Evolutionary conservation across 495 filamentous ascomycete genomes (phyloP).

Genomic region (Penicillium tannophilum): DNA sequence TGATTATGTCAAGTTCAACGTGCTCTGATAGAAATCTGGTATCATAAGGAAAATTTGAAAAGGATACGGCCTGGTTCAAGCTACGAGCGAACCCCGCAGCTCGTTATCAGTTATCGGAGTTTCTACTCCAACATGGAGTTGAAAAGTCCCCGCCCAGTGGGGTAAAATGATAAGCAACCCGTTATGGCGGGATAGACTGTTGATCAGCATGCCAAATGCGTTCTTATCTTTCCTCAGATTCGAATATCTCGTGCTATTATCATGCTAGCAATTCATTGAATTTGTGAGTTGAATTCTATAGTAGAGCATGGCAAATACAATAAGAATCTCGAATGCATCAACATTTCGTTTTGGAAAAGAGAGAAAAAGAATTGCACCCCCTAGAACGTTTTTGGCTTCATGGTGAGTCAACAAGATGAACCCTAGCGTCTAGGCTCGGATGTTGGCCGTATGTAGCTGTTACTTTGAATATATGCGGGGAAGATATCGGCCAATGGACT

Average conservation of each 20-base stretch:
- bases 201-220: conserved; percentile 2
- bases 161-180: not conserved
- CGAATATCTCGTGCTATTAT: not conserved
- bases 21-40: not conserved
- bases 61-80: too few relatives aligned
- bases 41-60: not conserved
- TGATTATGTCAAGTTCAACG: not conserved
- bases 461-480: not conserved
- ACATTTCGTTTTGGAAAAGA: not conserved
- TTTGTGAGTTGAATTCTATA: too few relatives aligned
- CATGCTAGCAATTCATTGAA: too few relatives aligned
- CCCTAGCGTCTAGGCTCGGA: not conserved
- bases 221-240: not conserved
- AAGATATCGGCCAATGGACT: not conserved
- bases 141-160: not conserved
- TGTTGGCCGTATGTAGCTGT: not conserved
- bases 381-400: too few relatives aligned
- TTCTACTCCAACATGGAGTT: conserved; percentile 1
- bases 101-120: not conserved
- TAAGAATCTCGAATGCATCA: too few relatives aligned
- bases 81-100: not conserved
- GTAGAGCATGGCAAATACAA: too few relatives aligned
- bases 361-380: not conserved
- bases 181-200: not conserved
- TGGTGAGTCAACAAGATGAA: too few relatives aligned